Conservation (phyloP, 768 basidiomycete genomes). For the Suillus bovinus region DNA sequence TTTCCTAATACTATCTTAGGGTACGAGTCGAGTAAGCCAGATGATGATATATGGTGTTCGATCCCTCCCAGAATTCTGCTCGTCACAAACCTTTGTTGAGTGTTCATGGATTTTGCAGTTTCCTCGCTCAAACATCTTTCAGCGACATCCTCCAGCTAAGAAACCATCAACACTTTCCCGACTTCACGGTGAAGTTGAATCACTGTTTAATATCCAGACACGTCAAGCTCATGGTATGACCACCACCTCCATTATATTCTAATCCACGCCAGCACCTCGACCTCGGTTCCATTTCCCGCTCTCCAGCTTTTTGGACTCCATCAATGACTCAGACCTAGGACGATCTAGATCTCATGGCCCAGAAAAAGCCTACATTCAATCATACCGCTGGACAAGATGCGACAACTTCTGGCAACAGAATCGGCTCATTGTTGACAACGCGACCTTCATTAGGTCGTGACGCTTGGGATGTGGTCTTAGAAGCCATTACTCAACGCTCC, state of each 20-base stretch:
- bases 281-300: conserved; percentile 57
- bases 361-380: conserved; percentile 44
- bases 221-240: conserved; percentile 64
- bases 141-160: conserved; percentile 2
- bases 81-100: conserved; percentile 1
- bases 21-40: background rate
- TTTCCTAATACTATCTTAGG: background rate
- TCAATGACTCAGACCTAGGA: conserved; percentile 52
- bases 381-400: conserved; percentile 44
- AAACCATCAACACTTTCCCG: background rate
- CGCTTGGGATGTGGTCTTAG: conserved; percentile 60
- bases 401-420: conserved; percentile 49
- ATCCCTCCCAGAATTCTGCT: background rate
- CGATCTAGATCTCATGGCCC: conserved; percentile 37
- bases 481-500: conserved; percentile 38
- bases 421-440: conserved; percentile 41
- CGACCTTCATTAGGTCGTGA: conserved; percentile 35
- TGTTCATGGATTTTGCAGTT: background rate
- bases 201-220: conserved; percentile 48
- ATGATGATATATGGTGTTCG: background rate
- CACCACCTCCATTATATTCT: conserved; percentile 58
- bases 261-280: conserved; percentile 63
- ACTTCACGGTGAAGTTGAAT: background rate
- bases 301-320: conserved; percentile 50
- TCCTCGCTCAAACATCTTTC: background rate